These are phyloP conservation scores for Candida boidinii DNA, from an alignment of 805 yeast species.

Conservation along the genomic window DNA sequence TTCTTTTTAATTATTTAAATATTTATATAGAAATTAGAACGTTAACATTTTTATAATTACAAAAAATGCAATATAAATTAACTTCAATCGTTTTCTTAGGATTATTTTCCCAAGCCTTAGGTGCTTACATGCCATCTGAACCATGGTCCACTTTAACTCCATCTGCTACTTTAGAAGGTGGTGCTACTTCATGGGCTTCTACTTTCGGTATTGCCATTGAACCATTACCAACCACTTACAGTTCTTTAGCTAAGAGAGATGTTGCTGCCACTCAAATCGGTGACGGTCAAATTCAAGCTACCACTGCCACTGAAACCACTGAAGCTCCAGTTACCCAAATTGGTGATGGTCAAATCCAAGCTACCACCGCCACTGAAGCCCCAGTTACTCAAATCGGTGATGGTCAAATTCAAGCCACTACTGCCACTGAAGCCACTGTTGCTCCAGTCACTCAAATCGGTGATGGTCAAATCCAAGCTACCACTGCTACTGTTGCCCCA, in stretches of 20 bases:
- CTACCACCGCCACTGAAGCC: slow-evolving; percentile 16
- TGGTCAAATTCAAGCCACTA: slow-evolving; percentile 27
- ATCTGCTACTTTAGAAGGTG: slow-evolving; percentile 36
- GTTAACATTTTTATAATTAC: no score
- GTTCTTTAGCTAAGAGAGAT: slow-evolving; percentile 22
- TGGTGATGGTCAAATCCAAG: slow-evolving; percentile 50
- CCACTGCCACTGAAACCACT: slow-evolving; percentile 26
- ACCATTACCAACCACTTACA: slow-evolving; percentile 29
- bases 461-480: slow-evolving; percentile 52
- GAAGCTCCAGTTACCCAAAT: slow-evolving; percentile 36
- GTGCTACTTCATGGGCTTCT: slow-evolving; percentile 42
- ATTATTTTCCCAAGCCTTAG: slow-evolving; percentile 10
- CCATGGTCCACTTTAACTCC: slow-evolving; percentile 67
- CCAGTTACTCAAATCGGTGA: slow-evolving; percentile 28
- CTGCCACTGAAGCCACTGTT: slow-evolving; percentile 23
- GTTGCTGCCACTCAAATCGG: slow-evolving; percentile 34
- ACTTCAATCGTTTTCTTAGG: neutral
- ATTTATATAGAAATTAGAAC: no score
- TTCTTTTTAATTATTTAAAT: no score
- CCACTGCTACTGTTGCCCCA: slow-evolving; percentile 28
- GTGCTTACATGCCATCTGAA: slow-evolving; percentile 51
- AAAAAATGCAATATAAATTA: slow-evolving; percentile 1
- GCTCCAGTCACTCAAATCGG: slow-evolving; percentile 42
- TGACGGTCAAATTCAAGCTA: slow-evolving; percentile 44
- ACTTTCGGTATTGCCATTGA: slow-evolving; percentile 66